A percentile compares a stretch with the other conserved stretches of the same genome.
These are phyloP conservation scores for Chlamydomonas sp. DNA, from an alignment of 139 green algal species.

Conservation along the genomic window DNA sequence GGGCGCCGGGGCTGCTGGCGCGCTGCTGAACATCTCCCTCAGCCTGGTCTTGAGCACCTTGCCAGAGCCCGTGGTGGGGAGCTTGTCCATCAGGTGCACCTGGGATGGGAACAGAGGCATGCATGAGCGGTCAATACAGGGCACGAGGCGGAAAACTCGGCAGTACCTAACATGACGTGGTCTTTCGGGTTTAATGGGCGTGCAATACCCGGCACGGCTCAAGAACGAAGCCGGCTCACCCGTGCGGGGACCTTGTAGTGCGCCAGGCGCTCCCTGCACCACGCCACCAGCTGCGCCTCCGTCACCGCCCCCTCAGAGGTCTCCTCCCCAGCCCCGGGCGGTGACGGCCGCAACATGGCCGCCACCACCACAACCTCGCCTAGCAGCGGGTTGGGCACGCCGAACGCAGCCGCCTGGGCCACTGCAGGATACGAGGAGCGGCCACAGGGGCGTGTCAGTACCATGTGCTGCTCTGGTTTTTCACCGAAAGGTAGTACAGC, in stretches of 20 bases:
- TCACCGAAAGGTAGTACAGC: too few relatives aligned
- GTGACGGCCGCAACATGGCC: slow-evolving; percentile 38
- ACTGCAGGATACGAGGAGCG: slow-evolving; percentile 43
- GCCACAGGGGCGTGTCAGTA: too few relatives aligned
- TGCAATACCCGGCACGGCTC: too few relatives aligned
- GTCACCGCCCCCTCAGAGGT: background rate
- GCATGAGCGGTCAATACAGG: too few relatives aligned
- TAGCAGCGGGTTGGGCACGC: slow-evolving; percentile 77
- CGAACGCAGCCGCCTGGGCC: slow-evolving; percentile 82
- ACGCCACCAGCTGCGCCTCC: slow-evolving; percentile 66
- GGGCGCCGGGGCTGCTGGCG: background rate
- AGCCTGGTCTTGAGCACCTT: slow-evolving; percentile 88
- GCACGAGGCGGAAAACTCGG: too few relatives aligned
- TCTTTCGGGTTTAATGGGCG: too few relatives aligned
- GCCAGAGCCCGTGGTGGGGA: slow-evolving; percentile 85
- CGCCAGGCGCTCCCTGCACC: slow-evolving; percentile 75
- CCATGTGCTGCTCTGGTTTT: too few relatives aligned
- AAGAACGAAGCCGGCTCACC: background rate
- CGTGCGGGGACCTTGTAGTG: slow-evolving; percentile 84
- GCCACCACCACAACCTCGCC: slow-evolving; percentile 77
- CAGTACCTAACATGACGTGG: too few relatives aligned
- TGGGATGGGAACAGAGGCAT: background rate
- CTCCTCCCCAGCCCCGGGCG: background rate
- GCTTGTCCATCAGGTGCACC: slow-evolving; percentile 71
- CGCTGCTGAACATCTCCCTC: slow-evolving; percentile 37